Evolutionary conservation across 2,329 filamentous ascomycete species (phyloP).

Genomic region (Cytospora mali): DNA sequence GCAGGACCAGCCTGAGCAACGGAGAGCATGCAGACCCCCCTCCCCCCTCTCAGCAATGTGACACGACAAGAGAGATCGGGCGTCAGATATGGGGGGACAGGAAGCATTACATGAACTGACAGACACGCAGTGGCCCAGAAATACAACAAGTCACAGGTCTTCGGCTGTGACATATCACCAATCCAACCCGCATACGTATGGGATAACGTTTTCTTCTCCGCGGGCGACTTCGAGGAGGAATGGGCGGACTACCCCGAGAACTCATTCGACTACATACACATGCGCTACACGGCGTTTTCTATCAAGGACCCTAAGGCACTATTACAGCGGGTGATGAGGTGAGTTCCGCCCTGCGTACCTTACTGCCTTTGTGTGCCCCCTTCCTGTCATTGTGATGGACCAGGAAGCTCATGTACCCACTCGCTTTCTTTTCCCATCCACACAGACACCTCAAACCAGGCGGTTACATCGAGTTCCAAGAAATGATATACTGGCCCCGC

Average conservation of each 20-base stretch:
- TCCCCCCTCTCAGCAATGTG: not conserved
- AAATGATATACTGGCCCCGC: slow-evolving; percentile 45
- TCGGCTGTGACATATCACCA: slow-evolving; percentile 54
- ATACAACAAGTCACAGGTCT: slow-evolving; percentile 48
- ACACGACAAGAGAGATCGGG: not conserved
- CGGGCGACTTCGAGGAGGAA: slow-evolving; percentile 56
- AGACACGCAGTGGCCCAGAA: slow-evolving; percentile 47
- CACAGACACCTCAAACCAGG: slow-evolving; percentile 54
- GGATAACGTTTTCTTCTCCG: slow-evolving; percentile 53
- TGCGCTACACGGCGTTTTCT: slow-evolving; percentile 50
- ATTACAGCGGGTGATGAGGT: slow-evolving; percentile 48
- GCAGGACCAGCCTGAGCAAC: not conserved
- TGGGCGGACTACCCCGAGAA: slow-evolving; percentile 49
- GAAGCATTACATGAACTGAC: slow-evolving; percentile 12
- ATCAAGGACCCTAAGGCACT: slow-evolving; percentile 46
- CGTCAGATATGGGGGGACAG: not conserved
- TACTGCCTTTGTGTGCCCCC: not conserved
- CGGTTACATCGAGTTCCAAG: slow-evolving; percentile 54
- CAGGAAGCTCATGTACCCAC: not conserved
- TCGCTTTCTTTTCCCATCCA: not conserved
- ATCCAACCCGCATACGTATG: slow-evolving; percentile 56
- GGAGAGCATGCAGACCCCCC: not conserved
- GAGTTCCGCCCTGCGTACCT: not conserved
- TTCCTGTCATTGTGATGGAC: not conserved
- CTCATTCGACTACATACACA: slow-evolving; percentile 53